Conservation (phyloP, 805 yeast species). For the Candida glaebosa region DNA sequence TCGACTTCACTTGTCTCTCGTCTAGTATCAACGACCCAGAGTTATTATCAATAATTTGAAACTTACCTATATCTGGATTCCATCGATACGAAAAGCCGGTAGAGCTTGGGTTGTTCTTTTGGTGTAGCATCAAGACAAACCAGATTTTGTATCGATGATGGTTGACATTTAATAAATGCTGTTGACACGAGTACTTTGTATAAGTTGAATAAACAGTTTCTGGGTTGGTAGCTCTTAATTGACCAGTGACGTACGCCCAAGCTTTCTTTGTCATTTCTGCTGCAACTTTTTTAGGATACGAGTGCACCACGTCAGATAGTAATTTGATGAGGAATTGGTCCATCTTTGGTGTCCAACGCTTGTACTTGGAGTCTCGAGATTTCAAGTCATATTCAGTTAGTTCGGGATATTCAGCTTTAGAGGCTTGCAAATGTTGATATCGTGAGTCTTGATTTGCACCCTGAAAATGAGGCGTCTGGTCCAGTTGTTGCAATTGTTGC, state of each 20-base stretch:
- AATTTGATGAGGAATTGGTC: constrained; percentile 30
- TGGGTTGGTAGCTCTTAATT: constrained; percentile 34
- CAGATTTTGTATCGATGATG: constrained; percentile 36
- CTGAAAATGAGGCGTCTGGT: too few relatives aligned
- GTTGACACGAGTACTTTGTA: constrained; percentile 37
- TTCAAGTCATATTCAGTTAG: constrained; percentile 30
- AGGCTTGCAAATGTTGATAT: too few relatives aligned
- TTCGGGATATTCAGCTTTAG: constrained; percentile 10
- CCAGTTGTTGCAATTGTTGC: constrained; percentile 13
- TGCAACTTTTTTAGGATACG: constrained; percentile 26
- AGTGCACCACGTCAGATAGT: constrained; percentile 34
- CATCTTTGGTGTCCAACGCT: constrained; percentile 38
- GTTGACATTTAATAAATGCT: constrained; percentile 33
- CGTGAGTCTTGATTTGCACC: too few relatives aligned
- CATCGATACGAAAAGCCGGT: constrained; percentile 29
- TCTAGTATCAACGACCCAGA: constrained; percentile 23
- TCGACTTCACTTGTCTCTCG: constrained; percentile 27
- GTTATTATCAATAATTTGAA: constrained; percentile 28
- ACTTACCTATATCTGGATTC: constrained; percentile 33
- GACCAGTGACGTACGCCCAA: constrained; percentile 36
- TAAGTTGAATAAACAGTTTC: constrained; percentile 39
- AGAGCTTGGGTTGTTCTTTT: constrained; percentile 16
- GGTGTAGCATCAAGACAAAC: constrained; percentile 31
- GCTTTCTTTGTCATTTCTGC: constrained; percentile 34
- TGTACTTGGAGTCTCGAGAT: constrained; percentile 33